A percentile compares a stretch with the other conserved stretches of the same genome.
Conservation (phyloP, 2,329 filamentous ascomycete genomes). For the Neurospora crassa region DNA sequence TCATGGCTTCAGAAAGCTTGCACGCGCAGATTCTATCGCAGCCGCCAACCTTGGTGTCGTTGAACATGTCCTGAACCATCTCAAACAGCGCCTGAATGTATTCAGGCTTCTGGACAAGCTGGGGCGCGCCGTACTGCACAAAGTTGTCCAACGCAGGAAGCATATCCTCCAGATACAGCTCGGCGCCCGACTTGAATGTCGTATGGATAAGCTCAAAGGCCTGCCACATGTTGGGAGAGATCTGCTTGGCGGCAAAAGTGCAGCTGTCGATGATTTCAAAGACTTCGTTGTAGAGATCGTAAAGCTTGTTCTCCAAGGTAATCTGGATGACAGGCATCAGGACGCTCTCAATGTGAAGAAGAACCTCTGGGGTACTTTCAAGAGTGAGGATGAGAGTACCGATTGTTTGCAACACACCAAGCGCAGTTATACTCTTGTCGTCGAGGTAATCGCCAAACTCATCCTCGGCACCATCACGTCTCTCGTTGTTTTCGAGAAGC, state of each 20-base stretch:
- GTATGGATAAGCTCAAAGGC: slow-evolving; percentile 94
- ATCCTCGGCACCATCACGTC: slow-evolving; percentile 65
- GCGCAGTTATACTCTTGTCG: slow-evolving; percentile 95
- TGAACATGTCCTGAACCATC: slow-evolving; percentile 94
- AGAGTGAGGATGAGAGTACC: slow-evolving; percentile 93
- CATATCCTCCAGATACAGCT: slow-evolving; percentile 98
- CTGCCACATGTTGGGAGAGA: slow-evolving; percentile 96
- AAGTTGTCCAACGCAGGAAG: slow-evolving; percentile 96
- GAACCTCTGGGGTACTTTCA: slow-evolving; percentile 92
- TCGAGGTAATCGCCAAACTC: slow-evolving; percentile 85
- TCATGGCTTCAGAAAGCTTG: slow-evolving; percentile 93
- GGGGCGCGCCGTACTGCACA: slow-evolving; percentile 79
- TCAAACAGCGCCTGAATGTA: slow-evolving; percentile 84
- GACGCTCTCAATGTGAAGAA: slow-evolving; percentile 88
- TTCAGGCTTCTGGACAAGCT: slow-evolving; percentile 70
- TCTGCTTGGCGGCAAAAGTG: slow-evolving; percentile 93
- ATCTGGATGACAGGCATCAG: slow-evolving; percentile 96
- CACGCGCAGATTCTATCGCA: slow-evolving; percentile 95
- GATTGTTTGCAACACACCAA: slow-evolving; percentile 94
- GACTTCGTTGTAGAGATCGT: slow-evolving; percentile 94
- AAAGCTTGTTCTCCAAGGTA: slow-evolving; percentile 95
- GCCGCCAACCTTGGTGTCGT: slow-evolving; percentile 77
- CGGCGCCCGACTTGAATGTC: slow-evolving; percentile 93
- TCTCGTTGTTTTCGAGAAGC: slow-evolving; percentile 78
- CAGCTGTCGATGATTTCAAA: slow-evolving; percentile 99